These are phyloP conservation scores for Coniferiporia weirii DNA, from an alignment of 1,284 basidiomycete species.

Conservation along the genomic window DNA sequence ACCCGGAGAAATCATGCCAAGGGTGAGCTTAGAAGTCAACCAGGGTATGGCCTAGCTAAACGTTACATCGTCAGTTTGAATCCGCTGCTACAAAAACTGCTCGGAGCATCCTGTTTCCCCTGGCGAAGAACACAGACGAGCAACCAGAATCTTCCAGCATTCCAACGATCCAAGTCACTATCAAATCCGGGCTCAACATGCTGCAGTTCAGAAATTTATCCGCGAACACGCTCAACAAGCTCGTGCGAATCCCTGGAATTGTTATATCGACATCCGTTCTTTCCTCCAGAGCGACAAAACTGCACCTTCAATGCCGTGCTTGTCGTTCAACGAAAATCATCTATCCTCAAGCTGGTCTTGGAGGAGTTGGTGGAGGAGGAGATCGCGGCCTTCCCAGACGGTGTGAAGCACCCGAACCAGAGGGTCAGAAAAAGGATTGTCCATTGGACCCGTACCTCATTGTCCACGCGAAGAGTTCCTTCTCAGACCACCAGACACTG, in stretches of 20 bases:
- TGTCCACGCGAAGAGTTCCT: slow-evolving; percentile 90
- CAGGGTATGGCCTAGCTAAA: neutral
- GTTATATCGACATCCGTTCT: slow-evolving; percentile 96
- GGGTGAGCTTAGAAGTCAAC: slow-evolving; percentile 48
- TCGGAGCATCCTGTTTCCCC: slow-evolving; percentile 73
- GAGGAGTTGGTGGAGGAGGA: slow-evolving; percentile 78
- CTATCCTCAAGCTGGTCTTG: slow-evolving; percentile 78
- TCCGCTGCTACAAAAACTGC: slow-evolving; percentile 81
- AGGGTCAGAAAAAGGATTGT: slow-evolving; percentile 86
- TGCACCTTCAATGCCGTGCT: slow-evolving; percentile 89
- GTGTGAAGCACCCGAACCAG: slow-evolving; percentile 73
- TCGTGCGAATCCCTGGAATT: slow-evolving; percentile 96
- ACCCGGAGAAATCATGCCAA: slow-evolving; percentile 85
- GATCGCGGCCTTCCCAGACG: slow-evolving; percentile 78
- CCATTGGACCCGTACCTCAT: slow-evolving; percentile 96
- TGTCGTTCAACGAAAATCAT: slow-evolving; percentile 84
- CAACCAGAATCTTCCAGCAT: slow-evolving; percentile 56
- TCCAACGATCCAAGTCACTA: slow-evolving; percentile 85
- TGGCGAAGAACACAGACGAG: slow-evolving; percentile 45
- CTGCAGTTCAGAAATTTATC: slow-evolving; percentile 91
- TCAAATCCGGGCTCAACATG: slow-evolving; percentile 87
- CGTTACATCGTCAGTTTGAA: slow-evolving; percentile 62
- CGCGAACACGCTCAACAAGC: slow-evolving; percentile 91
- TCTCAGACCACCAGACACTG: slow-evolving; percentile 94
- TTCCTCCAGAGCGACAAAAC: slow-evolving; percentile 87